Percentiles rank a stretch among this genome's conserved stretches.
phyloP scores from a whole-genome alignment of 2,329 filamentous ascomycete genomes.

The Phaeoacremonium minimum region DNA sequence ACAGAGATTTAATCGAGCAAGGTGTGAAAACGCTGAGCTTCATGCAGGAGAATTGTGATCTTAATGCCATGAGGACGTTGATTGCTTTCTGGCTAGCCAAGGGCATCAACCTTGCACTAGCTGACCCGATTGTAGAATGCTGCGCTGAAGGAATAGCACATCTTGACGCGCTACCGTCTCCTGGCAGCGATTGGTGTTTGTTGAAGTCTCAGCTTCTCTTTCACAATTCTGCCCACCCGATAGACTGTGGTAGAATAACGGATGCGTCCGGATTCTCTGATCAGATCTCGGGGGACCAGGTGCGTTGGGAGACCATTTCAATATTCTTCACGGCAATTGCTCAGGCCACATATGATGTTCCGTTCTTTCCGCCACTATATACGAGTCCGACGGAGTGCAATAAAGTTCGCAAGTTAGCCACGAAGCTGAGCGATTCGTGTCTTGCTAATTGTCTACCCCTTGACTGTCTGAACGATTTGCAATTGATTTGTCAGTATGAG shows the following conservation, averaged over 20 bases:
- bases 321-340: conserved; percentile 6
- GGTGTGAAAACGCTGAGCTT: not conserved
- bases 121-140: conserved; percentile 1
- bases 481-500: conserved; percentile 34
- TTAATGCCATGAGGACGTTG: no score
- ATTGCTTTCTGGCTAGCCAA: not conserved
- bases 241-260: not conserved
- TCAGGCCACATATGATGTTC: conserved; percentile 9
- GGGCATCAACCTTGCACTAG: not conserved
- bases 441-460: conserved; percentile 9
- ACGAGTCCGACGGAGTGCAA: conserved; percentile 3
- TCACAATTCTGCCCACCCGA: not conserved
- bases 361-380: conserved; percentile 7
- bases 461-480: conserved; percentile 30
- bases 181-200: not conserved
- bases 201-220: not conserved
- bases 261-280: not conserved
- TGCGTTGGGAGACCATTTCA: conserved; percentile 7
- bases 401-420: conserved; percentile 3
- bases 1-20: not conserved
- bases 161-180: not conserved
- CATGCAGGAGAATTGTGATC: no score
- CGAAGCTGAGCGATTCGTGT: conserved; percentile 5
- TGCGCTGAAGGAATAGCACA: not conserved
- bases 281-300: conserved; percentile 2